Evolutionary conservation across 106 monocot genomes (phyloP).

Genomic region (Dendrobium catenatum): DNA sequence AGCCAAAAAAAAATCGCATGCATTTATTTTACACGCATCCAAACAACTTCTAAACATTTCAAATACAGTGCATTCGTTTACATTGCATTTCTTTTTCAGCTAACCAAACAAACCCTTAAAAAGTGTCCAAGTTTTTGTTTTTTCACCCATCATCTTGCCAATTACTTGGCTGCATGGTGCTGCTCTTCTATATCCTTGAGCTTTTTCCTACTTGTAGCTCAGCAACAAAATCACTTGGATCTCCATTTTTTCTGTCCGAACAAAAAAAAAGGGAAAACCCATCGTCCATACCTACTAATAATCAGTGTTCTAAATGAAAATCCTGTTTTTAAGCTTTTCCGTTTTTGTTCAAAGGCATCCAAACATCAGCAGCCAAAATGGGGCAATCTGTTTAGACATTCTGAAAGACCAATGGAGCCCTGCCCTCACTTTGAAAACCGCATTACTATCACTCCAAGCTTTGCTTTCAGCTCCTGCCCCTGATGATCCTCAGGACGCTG

Average conservation of each 20-base stretch:
- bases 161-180: too few relatives aligned
- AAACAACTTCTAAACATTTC: too few relatives aligned
- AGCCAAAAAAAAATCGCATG: too few relatives aligned
- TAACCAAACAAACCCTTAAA: too few relatives aligned
- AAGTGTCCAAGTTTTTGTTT: too few relatives aligned
- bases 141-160: too few relatives aligned
- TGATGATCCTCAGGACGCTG: slow-evolving; percentile 98
- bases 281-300: not conserved
- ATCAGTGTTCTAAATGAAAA: not conserved
- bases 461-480: slow-evolving; percentile 88
- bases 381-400: slow-evolving; percentile 98
- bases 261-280: not conserved
- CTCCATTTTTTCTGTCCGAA: not conserved
- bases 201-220: not conserved
- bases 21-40: too few relatives aligned
- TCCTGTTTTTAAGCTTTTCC: not conserved
- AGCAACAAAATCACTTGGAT: not conserved
- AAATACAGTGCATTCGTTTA: too few relatives aligned
- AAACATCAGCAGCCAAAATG: slow-evolving; percentile 99
- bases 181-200: not conserved
- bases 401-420: slow-evolving; percentile 99
- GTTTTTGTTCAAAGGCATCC: slow-evolving; percentile 63
- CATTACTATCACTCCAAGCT: slow-evolving; percentile 90
- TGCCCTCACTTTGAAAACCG: slow-evolving; percentile 91
- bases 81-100: too few relatives aligned